Conservation (phyloP, 108 stramenopile species). For the Cyclotella baltica region DNA sequence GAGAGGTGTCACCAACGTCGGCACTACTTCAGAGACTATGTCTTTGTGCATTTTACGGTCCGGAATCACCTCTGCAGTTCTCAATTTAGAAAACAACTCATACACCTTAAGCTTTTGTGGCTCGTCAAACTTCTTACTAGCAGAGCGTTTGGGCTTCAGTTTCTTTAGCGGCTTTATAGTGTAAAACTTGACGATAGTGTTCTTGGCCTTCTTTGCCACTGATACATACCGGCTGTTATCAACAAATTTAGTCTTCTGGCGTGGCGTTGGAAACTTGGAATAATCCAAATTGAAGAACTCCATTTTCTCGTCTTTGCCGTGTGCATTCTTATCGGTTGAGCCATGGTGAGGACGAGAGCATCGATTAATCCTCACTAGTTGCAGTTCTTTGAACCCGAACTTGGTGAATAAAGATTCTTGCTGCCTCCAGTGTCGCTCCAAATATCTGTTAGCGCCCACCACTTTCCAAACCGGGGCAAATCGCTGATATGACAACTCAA, state of each 20-base stretch:
- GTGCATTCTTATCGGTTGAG: not conserved
- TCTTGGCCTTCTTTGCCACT: not conserved
- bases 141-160: too few relatives aligned
- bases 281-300: not conserved
- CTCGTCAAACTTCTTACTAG: too few relatives aligned
- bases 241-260: not conserved
- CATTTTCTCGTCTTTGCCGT: not conserved
- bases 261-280: not conserved
- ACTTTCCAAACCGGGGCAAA: constrained; percentile 6
- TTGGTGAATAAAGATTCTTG: constrained; percentile 2
- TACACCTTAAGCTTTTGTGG: too few relatives aligned
- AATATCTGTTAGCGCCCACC: not conserved
- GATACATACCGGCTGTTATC: not conserved
- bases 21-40: too few relatives aligned
- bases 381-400: not conserved
- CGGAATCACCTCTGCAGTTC: too few relatives aligned
- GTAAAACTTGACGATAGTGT: too few relatives aligned
- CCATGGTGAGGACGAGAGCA: not conserved
- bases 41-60: too few relatives aligned
- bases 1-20: too few relatives aligned
- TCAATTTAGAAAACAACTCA: too few relatives aligned
- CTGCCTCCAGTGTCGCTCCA: not conserved
- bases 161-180: too few relatives aligned
- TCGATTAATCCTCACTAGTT: not conserved
- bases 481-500: not conserved